A percentile compares a stretch with the other conserved stretches of the same genome.
Conservation (phyloP, 331 rosid species). For the Phaseolus coccineus region DNA sequence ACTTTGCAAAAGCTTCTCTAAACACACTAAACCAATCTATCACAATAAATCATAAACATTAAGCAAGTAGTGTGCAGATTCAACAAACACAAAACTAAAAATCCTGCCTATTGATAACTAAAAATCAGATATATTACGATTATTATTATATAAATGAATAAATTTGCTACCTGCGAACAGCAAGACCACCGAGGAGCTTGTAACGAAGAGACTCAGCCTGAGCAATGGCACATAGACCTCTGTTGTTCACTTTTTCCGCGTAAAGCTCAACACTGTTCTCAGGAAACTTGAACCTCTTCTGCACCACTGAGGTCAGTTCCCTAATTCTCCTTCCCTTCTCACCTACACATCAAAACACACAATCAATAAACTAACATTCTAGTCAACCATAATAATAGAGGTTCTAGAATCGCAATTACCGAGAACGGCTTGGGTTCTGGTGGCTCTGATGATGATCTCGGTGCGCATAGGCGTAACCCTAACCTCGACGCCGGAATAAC, state of each 20-base stretch:
- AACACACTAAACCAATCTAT: background rate
- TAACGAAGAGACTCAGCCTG: slow-evolving; percentile 94
- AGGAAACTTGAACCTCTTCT: slow-evolving; percentile 88
- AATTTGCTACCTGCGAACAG: slow-evolving; percentile 69
- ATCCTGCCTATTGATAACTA: background rate
- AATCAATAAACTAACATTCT: background rate
- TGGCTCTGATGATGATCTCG: slow-evolving; percentile 61
- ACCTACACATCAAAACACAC: slow-evolving; percentile 44
- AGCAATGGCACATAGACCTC: slow-evolving; percentile 92
- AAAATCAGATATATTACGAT: background rate
- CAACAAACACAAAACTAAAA: background rate
- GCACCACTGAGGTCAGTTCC: slow-evolving; percentile 89
- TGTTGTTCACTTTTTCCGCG: slow-evolving; percentile 89
- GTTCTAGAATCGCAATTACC: background rate
- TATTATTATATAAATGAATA: background rate
- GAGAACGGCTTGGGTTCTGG: slow-evolving; percentile 30
- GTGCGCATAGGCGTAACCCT: slow-evolving; percentile 72
- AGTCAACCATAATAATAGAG: background rate
- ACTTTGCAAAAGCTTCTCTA: too few relatives aligned
- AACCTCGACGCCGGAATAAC: slow-evolving; percentile 70
- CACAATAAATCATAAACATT: background rate
- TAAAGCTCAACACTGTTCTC: slow-evolving; percentile 89
- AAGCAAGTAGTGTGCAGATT: background rate
- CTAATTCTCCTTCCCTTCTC: slow-evolving; percentile 95
- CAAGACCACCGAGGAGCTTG: slow-evolving; percentile 96